Conservation (phyloP, 345 rosid species). For the Orychophragmus violaceus region DNA sequence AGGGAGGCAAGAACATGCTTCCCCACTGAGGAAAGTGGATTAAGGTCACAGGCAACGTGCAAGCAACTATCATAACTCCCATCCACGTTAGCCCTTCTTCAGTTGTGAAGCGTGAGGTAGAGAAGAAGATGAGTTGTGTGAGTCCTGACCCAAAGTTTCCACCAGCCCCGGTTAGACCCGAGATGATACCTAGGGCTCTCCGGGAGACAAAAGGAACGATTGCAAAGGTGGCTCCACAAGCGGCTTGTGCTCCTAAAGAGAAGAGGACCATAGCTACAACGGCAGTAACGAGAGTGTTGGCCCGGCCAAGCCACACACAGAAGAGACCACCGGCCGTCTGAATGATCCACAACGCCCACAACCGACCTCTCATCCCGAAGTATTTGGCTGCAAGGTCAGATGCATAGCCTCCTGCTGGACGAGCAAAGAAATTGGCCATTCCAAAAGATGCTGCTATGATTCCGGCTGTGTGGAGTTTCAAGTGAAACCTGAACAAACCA, state of each 20-base stretch:
- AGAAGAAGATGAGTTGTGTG: slow-evolving; percentile 47
- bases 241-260: slow-evolving; percentile 54
- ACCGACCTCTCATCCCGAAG: slow-evolving; percentile 53
- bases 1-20: slow-evolving; percentile 50
- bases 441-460: slow-evolving; percentile 52
- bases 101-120: slow-evolving; percentile 31
- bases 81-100: slow-evolving; percentile 40
- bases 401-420: slow-evolving; percentile 43
- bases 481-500: slow-evolving; percentile 25
- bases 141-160: slow-evolving; percentile 58
- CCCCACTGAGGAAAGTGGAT: slow-evolving; percentile 66
- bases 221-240: slow-evolving; percentile 58
- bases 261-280: slow-evolving; percentile 45
- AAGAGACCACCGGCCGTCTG: slow-evolving; percentile 50
- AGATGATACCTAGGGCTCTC: slow-evolving; percentile 46
- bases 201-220: slow-evolving; percentile 54
- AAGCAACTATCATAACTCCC: slow-evolving; percentile 54
- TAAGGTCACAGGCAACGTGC: slow-evolving; percentile 40
- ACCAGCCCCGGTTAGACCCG: slow-evolving; percentile 51
- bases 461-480: slow-evolving; percentile 48
- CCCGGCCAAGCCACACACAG: slow-evolving; percentile 48
- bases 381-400: slow-evolving; percentile 38
- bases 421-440: slow-evolving; percentile 52
- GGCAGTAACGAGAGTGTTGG: slow-evolving; percentile 30
- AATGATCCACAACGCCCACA: slow-evolving; percentile 48